phyloP scores from a whole-genome alignment of 345 rosid species.

The Arabis hirsuta region DNA sequence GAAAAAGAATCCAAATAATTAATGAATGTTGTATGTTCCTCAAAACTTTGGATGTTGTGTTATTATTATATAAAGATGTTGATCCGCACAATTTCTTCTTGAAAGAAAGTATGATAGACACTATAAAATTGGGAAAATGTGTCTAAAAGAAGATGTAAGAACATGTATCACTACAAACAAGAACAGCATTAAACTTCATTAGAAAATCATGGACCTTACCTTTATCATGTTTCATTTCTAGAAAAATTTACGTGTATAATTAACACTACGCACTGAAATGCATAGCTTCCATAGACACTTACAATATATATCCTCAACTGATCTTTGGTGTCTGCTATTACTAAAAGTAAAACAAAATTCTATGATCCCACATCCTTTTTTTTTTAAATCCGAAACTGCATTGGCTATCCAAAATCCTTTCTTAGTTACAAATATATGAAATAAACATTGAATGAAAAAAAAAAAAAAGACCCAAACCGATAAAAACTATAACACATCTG shows the following conservation, averaged over 20 bases:
- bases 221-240: not conserved
- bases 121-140: not conserved
- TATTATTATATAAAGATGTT: not conserved
- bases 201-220: not conserved
- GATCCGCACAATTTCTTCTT: constrained; percentile 7
- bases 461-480: too few relatives aligned
- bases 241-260: not conserved
- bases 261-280: not conserved
- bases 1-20: not conserved
- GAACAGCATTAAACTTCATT: not conserved
- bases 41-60: constrained; percentile 10
- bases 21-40: not conserved
- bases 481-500: too few relatives aligned
- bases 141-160: not conserved
- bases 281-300: not conserved
- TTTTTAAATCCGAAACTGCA: too few relatives aligned
- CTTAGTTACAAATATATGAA: too few relatives aligned
- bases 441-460: too few relatives aligned
- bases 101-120: constrained; percentile 2
- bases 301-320: not conserved
- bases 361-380: not conserved
- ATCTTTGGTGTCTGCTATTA: constrained; percentile 1
- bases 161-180: not conserved
- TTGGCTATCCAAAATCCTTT: too few relatives aligned
- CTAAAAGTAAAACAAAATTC: not conserved